phyloP scores from a whole-genome alignment of 2,329 filamentous ascomycete genomes.

The Neonectria punicea region DNA sequence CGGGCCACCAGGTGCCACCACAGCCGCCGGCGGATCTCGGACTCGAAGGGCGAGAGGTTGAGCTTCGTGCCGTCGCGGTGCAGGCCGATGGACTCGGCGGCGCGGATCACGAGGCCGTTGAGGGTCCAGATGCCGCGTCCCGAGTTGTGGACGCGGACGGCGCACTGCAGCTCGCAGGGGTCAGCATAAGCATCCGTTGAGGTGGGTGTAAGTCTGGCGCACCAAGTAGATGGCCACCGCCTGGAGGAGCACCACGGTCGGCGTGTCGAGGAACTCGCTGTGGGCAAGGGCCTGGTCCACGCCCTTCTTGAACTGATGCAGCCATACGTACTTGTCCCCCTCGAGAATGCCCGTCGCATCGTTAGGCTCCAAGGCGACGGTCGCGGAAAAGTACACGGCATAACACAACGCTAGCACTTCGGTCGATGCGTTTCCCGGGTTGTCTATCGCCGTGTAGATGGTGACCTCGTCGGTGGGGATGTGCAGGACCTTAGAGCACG shows the following conservation, averaged over 20 bases:
- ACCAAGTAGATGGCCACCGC: slow-evolving; percentile 53
- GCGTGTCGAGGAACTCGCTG: slow-evolving; percentile 53
- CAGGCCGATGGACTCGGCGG: slow-evolving; percentile 62
- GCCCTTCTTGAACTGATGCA: slow-evolving; percentile 46
- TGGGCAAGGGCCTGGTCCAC: slow-evolving; percentile 53
- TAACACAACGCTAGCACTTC: slow-evolving; percentile 54
- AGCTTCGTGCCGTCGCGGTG: slow-evolving; percentile 61
- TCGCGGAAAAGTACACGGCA: slow-evolving; percentile 61
- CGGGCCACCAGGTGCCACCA: slow-evolving; percentile 65
- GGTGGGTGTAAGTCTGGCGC: neutral
- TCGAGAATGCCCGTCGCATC: slow-evolving; percentile 48
- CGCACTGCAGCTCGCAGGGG: slow-evolving; percentile 37
- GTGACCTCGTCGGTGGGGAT: slow-evolving; percentile 46
- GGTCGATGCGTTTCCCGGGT: slow-evolving; percentile 39
- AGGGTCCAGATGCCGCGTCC: slow-evolving; percentile 53
- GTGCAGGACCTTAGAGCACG: slow-evolving; percentile 44
- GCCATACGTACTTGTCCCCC: slow-evolving; percentile 35
- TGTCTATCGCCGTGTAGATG: slow-evolving; percentile 46
- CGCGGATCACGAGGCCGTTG: slow-evolving; percentile 56
- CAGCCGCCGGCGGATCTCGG: slow-evolving; percentile 64
- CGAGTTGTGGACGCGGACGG: slow-evolving; percentile 47
- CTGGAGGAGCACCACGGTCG: slow-evolving; percentile 49
- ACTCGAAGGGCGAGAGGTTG: slow-evolving; percentile 62
- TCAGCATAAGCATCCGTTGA: neutral
- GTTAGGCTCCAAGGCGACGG: slow-evolving; percentile 51